Evolutionary conservation across 2,329 filamentous ascomycete species (phyloP), one percentile per base, ranked within the genome.

Genomic region (Penicillium decumbens): DNA sequence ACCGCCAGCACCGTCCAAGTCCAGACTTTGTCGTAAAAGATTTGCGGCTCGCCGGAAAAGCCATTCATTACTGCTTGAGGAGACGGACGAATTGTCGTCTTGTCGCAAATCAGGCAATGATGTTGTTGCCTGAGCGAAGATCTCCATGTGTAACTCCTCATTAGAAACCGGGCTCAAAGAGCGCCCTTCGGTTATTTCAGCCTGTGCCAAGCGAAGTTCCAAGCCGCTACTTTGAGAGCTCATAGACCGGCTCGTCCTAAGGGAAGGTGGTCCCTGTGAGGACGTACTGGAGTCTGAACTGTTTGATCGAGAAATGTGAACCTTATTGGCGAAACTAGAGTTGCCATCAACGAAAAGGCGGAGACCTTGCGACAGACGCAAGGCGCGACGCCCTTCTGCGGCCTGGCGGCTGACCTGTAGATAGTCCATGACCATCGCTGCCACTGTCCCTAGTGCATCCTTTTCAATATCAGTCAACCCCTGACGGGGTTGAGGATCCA

Each of bases 11-110:
- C 32, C 32, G 32, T 35, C 15, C 32, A 35, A 6, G 15, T 35
- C 32, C 32, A 35, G 32, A 8, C 55, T 58, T 43, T 59, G 53
- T 20, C 57, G 51, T 9, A 59, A 49, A 2, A 59, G 41, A 25
- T 59, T 59, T 6, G 57, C 57, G 4, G 57, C 57, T 25, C 57
- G 53, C 43, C 46, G 51, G 35, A 58, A 56, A 18, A 55, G 53
- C 55, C 51, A 56, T n/a, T 45, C 51, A 32, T 55, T 40, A 39
- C 44, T 44, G n/a, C 41, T 30, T 7, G 49, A 33, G n/a, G 39
- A 44, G 4, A 15, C 41, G 3, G 27, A 20, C 15, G 38, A 39
- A 18, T 24, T 24, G 32, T 35, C 32, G 7, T 3, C 15, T 35
- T 7, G 8, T 3, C 15, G 15, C 32, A 35, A 35, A 15, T 35